Base-by-base conservation (phyloP, 805 yeast genomes). In the Komagataella ulmi region DNA sequence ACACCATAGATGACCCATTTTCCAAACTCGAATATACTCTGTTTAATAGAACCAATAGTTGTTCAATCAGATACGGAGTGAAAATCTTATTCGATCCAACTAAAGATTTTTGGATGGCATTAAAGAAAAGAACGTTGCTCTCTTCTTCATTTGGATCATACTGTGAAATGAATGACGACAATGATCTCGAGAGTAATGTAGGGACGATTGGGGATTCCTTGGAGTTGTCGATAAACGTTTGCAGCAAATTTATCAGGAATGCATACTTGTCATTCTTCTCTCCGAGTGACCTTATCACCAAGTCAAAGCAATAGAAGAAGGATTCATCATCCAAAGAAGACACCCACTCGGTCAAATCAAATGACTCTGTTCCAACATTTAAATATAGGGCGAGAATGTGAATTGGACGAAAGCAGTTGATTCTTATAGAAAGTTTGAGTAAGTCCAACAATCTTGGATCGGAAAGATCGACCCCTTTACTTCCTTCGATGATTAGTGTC, bases 1-100 rank as follows among this genome's bases (percentile, higher is more conserved):
- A 69, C 49, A 1, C 62, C 66, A 46, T 64, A 65, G 14, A 59
- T 17, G 49, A 2, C 51, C 49, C 7, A 14, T 1, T 18, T 24
- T 7, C 45, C 21, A 6, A 45, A n/a, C 0, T 47, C 18, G 10
- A 57, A 47, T 6, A 59, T 45, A 12, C 24, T 10, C 30, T 49
- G 43, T 14, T 59, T 44, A 10, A 61, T 19, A 17, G 54, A 49
- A n/a, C 55, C 48, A 17, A 61, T 47, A 1, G 53, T 5, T 30
- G 40, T 8, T 30, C 40, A 30, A 30, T 30, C 12, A 30, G 40
- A 30, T 30, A 30, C 40, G 14, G n/a, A 8, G 40, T 30, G 40
- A 30, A 30, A 30, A 30, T 5, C 14, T 8, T 30, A 30, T 30
- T 30, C 12, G 40, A 30, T 5, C 40, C 40, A 30, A 30, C 40